phyloP scores from a whole-genome alignment of 2,329 filamentous ascomycete genomes.

The Aspergillus luchuensis region DNA sequence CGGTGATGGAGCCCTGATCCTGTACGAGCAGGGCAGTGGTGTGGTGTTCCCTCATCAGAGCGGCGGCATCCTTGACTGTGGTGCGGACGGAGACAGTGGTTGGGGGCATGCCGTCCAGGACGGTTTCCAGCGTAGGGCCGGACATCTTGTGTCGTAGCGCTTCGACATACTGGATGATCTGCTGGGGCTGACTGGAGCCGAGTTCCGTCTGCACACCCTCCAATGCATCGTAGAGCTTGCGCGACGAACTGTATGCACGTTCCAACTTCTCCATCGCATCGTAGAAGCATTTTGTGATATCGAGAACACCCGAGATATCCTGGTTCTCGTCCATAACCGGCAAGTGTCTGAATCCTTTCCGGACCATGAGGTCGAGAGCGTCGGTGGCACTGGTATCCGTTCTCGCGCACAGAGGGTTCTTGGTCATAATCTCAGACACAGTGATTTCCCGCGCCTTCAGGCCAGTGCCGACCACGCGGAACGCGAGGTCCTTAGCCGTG shows the following conservation, averaged over 20 bases:
- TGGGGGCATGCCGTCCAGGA: slow-evolving; percentile 86
- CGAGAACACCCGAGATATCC: slow-evolving; percentile 95
- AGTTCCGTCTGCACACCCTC: slow-evolving; percentile 98
- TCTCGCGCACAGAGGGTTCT: slow-evolving; percentile 95
- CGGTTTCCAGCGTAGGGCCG: slow-evolving; percentile 90
- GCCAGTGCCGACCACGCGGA: slow-evolving; percentile 89
- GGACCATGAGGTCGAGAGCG: slow-evolving; percentile 95
- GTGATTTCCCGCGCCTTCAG: slow-evolving; percentile 86
- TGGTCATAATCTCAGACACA: slow-evolving; percentile 99
- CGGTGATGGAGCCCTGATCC: slow-evolving; percentile 94
- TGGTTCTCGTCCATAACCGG: slow-evolving; percentile 99
- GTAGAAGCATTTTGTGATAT: slow-evolving; percentile 99
- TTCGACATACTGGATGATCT: slow-evolving; percentile 99
- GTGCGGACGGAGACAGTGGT: slow-evolving; percentile 95
- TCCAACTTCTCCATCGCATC: slow-evolving; percentile 99
- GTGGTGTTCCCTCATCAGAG: slow-evolving; percentile 98
- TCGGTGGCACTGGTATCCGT: slow-evolving; percentile 98
- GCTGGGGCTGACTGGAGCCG: slow-evolving; percentile 91
- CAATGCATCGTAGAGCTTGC: slow-evolving; percentile 94
- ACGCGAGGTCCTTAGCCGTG: slow-evolving; percentile 96
- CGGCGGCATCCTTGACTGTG: slow-evolving; percentile 91
- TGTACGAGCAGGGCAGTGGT: slow-evolving; percentile 95
- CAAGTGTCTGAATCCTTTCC: slow-evolving; percentile 95
- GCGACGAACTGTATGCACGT: slow-evolving; percentile 95
- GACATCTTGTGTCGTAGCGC: slow-evolving; percentile 96